Percentiles rank a stretch among this genome's conserved stretches.
phyloP scores from a whole-genome alignment of 2,329 filamentous ascomycete species.

The Colletotrichum sublineola region DNA sequence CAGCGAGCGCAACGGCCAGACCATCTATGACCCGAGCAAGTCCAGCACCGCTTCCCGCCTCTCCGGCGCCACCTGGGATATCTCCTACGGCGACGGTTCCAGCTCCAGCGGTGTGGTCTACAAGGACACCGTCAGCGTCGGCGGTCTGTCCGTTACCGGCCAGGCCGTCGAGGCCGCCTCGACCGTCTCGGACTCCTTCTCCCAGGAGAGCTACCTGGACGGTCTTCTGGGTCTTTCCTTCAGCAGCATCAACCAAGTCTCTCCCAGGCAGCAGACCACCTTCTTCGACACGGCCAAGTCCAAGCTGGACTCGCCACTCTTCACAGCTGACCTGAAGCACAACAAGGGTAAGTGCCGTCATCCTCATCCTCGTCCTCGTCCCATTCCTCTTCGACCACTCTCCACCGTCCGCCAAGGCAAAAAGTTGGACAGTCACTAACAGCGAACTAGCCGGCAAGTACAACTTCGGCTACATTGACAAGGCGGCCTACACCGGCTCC shows the following conservation, averaged over 20 bases:
- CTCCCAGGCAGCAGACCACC: constrained; percentile 51
- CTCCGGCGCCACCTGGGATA: constrained; percentile 48
- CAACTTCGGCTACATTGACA: constrained; percentile 65
- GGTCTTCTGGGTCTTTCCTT: constrained; percentile 79
- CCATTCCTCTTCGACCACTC: too few species aligned
- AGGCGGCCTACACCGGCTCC: constrained; percentile 65
- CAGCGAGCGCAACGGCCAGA: constrained; percentile 46
- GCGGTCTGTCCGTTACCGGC: constrained; percentile 46
- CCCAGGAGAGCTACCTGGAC: constrained; percentile 54
- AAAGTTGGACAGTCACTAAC: constrained; percentile 1
- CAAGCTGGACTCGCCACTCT: constrained; percentile 35
- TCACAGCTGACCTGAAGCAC: constrained; percentile 43
- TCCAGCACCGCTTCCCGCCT: constrained; percentile 48
- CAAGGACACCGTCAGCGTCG: constrained; percentile 49
- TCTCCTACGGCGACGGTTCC: constrained; percentile 52
- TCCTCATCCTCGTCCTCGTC: too few species aligned
- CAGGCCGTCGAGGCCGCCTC: constrained; percentile 51
- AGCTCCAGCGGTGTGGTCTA: constrained; percentile 51
- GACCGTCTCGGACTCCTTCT: constrained; percentile 47
- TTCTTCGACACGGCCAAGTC: constrained; percentile 45
- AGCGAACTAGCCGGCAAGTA: constrained; percentile 48
- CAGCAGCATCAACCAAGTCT: constrained; percentile 54
- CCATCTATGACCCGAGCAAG: constrained; percentile 48
- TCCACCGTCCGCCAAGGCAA: too few species aligned
- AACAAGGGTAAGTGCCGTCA: constrained; percentile 16